Evolutionary conservation across 352 stramenopile genomes (phyloP).

Genomic region (Globisporangium cylindrosporum): DNA sequence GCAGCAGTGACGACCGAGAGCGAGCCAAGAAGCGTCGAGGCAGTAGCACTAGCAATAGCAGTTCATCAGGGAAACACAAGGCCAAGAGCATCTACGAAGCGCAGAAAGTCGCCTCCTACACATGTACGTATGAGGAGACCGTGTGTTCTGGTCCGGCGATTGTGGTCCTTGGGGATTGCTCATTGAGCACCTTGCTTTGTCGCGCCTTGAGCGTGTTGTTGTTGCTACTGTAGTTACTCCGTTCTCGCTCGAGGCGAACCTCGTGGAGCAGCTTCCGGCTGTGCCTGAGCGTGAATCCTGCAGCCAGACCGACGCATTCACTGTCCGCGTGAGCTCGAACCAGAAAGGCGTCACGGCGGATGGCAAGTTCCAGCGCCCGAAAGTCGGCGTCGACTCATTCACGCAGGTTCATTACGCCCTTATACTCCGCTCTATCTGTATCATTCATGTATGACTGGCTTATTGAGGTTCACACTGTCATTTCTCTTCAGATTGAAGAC

Average conservation of each 20-base stretch:
- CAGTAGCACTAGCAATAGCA: not conserved
- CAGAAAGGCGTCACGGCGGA: slow-evolving; percentile 38
- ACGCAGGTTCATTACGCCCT: slow-evolving; percentile 42
- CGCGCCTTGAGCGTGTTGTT: not conserved
- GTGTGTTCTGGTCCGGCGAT: not conserved
- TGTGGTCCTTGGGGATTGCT: not conserved
- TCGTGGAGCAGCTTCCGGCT: slow-evolving; percentile 53
- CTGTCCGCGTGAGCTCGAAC: slow-evolving; percentile 29
- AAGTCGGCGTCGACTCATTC: slow-evolving; percentile 68
- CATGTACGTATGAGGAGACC: slow-evolving; percentile 24
- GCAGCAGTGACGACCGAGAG: slow-evolving; percentile 24
- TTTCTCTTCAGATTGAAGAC: slow-evolving; percentile 60
- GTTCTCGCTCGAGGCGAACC: slow-evolving; percentile 53
- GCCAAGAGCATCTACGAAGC: slow-evolving; percentile 33
- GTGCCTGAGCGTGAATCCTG: slow-evolving; percentile 37
- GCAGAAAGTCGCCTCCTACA: slow-evolving; percentile 28
- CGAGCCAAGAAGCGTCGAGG: slow-evolving; percentile 34
- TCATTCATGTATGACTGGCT: not conserved
- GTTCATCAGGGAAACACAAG: slow-evolving; percentile 20
- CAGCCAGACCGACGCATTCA: slow-evolving; percentile 75
- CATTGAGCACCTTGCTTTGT: not conserved
- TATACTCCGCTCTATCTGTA: not conserved
- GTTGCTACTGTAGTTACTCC: slow-evolving; percentile 33
- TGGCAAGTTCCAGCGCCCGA: slow-evolving; percentile 53
- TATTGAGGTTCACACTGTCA: not conserved